A percentile compares a stretch with the other conserved stretches of the same genome.
phyloP scores from a whole-genome alignment of 768 basidiomycete species.

The Floccularia luteovirens region DNA sequence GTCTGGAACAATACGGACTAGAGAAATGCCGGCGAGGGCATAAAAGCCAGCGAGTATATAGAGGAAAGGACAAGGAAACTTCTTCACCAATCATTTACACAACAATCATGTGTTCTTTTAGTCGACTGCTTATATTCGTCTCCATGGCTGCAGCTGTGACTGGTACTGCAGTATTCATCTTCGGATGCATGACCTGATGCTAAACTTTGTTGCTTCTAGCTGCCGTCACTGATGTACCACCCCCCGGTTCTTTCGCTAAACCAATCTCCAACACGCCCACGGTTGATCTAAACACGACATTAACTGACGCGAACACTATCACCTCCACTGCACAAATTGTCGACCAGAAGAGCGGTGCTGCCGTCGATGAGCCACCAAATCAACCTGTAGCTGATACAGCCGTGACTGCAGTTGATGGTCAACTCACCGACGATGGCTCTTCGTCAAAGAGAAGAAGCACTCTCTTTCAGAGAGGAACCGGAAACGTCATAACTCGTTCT shows the following conservation, averaged over 20 bases:
- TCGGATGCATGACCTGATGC: not conserved
- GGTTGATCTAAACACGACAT: conserved; percentile 13
- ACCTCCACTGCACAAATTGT: conserved; percentile 23
- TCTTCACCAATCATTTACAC: too few species aligned
- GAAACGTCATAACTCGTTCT: too few species aligned
- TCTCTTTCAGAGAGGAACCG: too few species aligned
- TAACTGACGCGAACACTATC: conserved; percentile 27
- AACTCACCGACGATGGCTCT: conserved; percentile 17
- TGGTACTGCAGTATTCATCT: conserved; percentile 11
- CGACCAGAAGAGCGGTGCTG: conserved; percentile 30
- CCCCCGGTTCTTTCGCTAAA: conserved; percentile 17
- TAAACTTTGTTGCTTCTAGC: conserved; percentile 5
- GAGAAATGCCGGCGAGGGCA: too few species aligned
- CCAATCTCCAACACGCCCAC: conserved; percentile 13
- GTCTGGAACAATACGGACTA: too few species aligned
- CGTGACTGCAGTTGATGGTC: conserved; percentile 38
- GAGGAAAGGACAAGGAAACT: too few species aligned
- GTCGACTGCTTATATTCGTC: conserved; percentile 9
- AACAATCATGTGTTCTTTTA: conserved; percentile 8
- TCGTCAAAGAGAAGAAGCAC: conserved; percentile 7
- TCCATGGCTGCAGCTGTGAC: conserved; percentile 13
- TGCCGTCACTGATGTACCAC: conserved; percentile 14
- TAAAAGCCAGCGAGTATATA: too few species aligned
- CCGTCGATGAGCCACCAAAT: conserved; percentile 19
- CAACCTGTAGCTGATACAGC: conserved; percentile 25